A percentile compares a stretch with the other conserved stretches of the same genome.
Evolutionary conservation across 805 yeast genomes (phyloP).

Genomic region (Candida maltosa): DNA sequence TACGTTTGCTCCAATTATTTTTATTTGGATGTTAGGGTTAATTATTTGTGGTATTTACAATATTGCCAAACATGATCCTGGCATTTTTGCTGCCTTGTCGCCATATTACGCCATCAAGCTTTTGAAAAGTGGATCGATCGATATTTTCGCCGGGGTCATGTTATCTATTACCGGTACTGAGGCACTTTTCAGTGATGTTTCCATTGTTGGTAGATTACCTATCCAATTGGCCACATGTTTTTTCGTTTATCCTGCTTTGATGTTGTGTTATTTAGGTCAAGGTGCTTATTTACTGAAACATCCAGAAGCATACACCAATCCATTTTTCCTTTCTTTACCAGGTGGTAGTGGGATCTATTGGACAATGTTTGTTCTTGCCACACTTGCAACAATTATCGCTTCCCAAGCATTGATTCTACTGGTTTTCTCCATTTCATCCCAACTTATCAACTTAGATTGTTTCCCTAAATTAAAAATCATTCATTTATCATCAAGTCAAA

Average conservation of each 20-base stretch:
- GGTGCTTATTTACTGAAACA: constrained; percentile 44
- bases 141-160: constrained; percentile 48
- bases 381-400: constrained; percentile 55
- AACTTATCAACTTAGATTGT: constrained; percentile 51
- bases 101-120: constrained; percentile 51
- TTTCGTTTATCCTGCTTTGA: constrained; percentile 51
- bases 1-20: constrained; percentile 52
- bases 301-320: constrained; percentile 38
- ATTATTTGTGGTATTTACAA: constrained; percentile 45
- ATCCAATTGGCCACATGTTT: constrained; percentile 44
- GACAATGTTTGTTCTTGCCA: constrained; percentile 50
- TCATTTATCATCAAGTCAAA: constrained; percentile 42
- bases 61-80: constrained; percentile 39
- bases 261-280: constrained; percentile 56
- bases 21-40: constrained; percentile 48
- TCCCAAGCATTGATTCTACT: constrained; percentile 59
- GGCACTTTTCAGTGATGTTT: constrained; percentile 64
- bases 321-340: constrained; percentile 50
- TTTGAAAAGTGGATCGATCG: constrained; percentile 37
- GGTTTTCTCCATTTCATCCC: constrained; percentile 50
- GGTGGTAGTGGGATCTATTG: constrained; percentile 50
- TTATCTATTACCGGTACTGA: constrained; percentile 58
- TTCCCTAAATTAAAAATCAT: constrained; percentile 47
- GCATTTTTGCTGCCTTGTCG: constrained; percentile 44
- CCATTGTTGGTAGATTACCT: constrained; percentile 51